These are phyloP conservation scores for Mariannaea elegans DNA, from an alignment of 2,329 filamentous ascomycete genomes.

Conservation along the genomic window DNA sequence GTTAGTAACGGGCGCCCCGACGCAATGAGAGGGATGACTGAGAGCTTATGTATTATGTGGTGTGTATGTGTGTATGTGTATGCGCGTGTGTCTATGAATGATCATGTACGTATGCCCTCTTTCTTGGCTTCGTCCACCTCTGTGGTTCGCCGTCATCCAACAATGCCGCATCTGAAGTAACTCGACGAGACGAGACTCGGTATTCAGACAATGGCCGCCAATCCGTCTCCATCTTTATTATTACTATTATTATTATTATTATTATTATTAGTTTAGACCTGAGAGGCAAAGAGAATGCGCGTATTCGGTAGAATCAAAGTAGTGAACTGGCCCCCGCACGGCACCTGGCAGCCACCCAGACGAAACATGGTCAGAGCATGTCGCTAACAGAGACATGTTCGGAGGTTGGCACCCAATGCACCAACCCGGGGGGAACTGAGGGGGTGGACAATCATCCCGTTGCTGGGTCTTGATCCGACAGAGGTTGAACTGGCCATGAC, in stretches of 20 bases:
- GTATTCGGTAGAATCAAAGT: background rate
- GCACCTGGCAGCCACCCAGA: too few relatives aligned
- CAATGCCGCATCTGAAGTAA: background rate
- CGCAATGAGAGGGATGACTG: constrained; percentile 6
- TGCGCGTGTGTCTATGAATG: background rate
- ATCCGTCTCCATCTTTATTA: background rate
- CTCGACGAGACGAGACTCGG: background rate
- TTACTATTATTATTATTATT: too few relatives aligned
- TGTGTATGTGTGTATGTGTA: constrained; percentile 4
- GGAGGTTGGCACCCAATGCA: background rate
- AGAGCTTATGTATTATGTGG: constrained; percentile 16
- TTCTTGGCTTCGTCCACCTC: too few relatives aligned
- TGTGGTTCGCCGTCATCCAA: too few relatives aligned
- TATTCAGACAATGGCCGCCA: constrained; percentile 5
- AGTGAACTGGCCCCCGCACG: background rate
- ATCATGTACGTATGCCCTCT: background rate
- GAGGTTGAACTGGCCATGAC: constrained; percentile 34
- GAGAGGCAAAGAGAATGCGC: constrained; percentile 2
- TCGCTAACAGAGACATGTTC: background rate
- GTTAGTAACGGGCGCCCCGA: background rate
- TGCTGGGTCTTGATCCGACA: constrained; percentile 11
- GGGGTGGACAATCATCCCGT: background rate
- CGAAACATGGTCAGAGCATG: too few relatives aligned
- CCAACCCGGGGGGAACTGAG: constrained; percentile 1
- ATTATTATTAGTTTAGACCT: too few relatives aligned